Evolutionary conservation across 2,329 filamentous ascomycete genomes (phyloP).

Genomic region (Chrysoporthe austroafricana): DNA sequence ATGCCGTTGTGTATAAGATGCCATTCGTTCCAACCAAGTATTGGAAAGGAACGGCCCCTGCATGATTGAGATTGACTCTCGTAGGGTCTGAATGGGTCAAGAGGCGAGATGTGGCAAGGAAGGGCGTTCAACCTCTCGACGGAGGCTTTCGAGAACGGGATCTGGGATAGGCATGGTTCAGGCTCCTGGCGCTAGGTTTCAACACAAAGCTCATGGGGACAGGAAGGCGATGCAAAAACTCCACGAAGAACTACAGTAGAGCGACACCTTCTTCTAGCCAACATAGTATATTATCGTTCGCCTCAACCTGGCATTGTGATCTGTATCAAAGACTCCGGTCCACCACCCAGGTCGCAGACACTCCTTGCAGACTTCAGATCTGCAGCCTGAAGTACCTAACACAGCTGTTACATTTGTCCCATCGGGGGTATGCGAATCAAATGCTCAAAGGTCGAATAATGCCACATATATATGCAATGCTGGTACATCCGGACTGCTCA

Average conservation of each 20-base stretch:
- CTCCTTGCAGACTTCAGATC: not conserved
- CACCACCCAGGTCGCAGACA: not conserved
- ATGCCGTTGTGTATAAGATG: constrained; percentile 82
- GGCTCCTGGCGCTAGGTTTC: constrained; percentile 1
- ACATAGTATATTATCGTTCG: too few relatives aligned
- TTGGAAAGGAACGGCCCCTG: constrained; percentile 51
- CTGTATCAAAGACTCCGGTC: too few relatives aligned
- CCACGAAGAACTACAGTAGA: not conserved
- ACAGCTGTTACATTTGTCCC: not conserved
- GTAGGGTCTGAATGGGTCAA: not conserved
- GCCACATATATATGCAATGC: constrained; percentile 22
- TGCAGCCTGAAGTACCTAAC: not conserved
- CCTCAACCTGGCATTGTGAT: too few relatives aligned
- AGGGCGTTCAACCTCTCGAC: constrained; percentile 1
- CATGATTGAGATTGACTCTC: constrained; percentile 12
- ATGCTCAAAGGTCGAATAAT: not conserved
- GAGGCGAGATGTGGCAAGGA: not conserved
- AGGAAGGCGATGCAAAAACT: not conserved
- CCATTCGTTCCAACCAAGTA: constrained; percentile 85
- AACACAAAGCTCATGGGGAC: constrained; percentile 4
- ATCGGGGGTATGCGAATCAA: not conserved
- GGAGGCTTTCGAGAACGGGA: not conserved
- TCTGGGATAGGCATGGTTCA: not conserved
- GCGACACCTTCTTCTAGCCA: not conserved
- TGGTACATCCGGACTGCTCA: constrained; percentile 23